Evolutionary conservation across 2,329 filamentous ascomycete species (phyloP).

Genomic region (Spiromastix sp.): DNA sequence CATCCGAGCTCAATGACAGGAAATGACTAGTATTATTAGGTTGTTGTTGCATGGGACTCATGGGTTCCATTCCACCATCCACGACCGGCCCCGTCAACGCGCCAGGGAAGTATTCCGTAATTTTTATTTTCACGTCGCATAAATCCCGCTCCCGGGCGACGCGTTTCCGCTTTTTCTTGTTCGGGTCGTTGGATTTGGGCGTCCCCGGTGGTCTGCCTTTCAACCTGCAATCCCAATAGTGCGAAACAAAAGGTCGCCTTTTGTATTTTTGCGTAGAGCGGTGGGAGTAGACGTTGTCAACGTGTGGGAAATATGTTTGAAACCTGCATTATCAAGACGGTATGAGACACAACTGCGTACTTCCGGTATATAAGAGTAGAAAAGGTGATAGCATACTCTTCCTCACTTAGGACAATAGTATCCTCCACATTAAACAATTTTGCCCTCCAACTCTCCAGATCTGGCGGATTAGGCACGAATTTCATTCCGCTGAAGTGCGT

Average conservation of each 20-base stretch:
- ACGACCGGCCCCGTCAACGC: conserved; percentile 22
- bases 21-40: neutral
- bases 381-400: conserved; percentile 46
- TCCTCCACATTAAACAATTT: conserved; percentile 67
- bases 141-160: conserved; percentile 63
- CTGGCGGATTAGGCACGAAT: conserved; percentile 55
- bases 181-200: conserved; percentile 67
- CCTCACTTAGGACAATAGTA: conserved; percentile 59
- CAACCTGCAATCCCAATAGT: conserved; percentile 76
- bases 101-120: conserved; percentile 65
- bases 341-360: conserved; percentile 8
- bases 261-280: conserved; percentile 73
- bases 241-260: conserved; percentile 69
- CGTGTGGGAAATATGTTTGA: conserved; percentile 70
- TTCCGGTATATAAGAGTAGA: conserved; percentile 1
- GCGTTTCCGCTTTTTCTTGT: conserved; percentile 73
- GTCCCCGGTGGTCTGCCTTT: conserved; percentile 71
- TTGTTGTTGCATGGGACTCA: conserved; percentile 1
- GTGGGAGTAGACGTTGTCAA: conserved; percentile 78
- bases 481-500: conserved; percentile 31
- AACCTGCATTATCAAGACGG: conserved; percentile 41
- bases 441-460: conserved; percentile 59
- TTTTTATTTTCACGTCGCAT: conserved; percentile 83
- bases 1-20: neutral
- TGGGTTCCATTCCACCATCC: conserved; percentile 18